These are phyloP conservation scores for Blastobotrys peoriensis DNA, from an alignment of 805 yeast genomes.

Conservation along the genomic window DNA sequence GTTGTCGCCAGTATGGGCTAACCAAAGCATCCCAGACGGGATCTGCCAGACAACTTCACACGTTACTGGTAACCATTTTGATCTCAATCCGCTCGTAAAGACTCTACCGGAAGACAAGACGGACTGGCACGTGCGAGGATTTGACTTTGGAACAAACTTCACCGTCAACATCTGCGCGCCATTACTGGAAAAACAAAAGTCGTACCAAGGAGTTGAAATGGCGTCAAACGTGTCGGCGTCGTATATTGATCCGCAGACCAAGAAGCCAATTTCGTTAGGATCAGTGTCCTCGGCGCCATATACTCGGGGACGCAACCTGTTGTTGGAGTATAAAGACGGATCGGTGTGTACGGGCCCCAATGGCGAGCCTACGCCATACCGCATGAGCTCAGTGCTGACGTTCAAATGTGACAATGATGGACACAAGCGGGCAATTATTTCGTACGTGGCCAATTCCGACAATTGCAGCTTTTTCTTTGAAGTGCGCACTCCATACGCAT, in stretches of 20 bases:
- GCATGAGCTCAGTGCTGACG: constrained; percentile 60
- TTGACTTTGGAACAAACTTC: constrained; percentile 65
- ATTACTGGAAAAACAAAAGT: constrained; percentile 37
- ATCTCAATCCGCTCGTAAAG: constrained; percentile 36
- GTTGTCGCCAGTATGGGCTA: too few species aligned
- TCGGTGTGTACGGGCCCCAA: constrained; percentile 37
- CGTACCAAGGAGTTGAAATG: constrained; percentile 25
- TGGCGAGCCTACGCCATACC: constrained; percentile 38
- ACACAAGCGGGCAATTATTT: constrained; percentile 49
- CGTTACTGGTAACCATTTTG: constrained; percentile 36
- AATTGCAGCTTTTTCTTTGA: constrained; percentile 83
- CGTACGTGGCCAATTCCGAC: constrained; percentile 63
- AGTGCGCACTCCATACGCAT: constrained; percentile 77
- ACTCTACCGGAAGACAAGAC: constrained; percentile 25
- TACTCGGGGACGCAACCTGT: constrained; percentile 65
- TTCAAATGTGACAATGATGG: constrained; percentile 78
- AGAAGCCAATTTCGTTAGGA: constrained; percentile 50
- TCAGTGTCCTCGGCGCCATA: constrained; percentile 46
- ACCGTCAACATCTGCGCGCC: constrained; percentile 63
- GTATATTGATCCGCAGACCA: constrained; percentile 42
- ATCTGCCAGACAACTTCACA: constrained; percentile 28
- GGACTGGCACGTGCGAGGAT: constrained; percentile 66
- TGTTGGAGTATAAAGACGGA: constrained; percentile 66
- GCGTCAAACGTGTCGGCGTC: constrained; percentile 48
- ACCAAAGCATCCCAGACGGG: too few species aligned